A percentile compares a stretch with the other conserved stretches of the same genome.
These are phyloP conservation scores for Globisporangium canariense DNA, from an alignment of 352 stramenopile genomes.

Conservation along the genomic window DNA sequence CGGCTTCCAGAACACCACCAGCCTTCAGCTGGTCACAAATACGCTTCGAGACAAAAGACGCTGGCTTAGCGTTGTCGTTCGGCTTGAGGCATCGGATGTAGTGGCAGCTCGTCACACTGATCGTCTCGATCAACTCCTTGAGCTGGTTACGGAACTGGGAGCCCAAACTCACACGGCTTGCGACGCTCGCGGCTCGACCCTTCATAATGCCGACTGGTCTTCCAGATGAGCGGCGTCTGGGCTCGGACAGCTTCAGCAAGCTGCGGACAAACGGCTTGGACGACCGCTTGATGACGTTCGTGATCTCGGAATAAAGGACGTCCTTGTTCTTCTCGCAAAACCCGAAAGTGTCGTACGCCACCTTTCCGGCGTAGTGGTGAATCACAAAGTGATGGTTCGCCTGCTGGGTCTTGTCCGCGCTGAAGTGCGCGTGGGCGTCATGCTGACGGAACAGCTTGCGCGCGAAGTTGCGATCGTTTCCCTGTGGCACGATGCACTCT, in stretches of 20 bases:
- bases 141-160: constrained; percentile 93
- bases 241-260: constrained; percentile 34
- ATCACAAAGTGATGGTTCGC: constrained; percentile 80
- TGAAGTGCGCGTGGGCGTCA: constrained; percentile 65
- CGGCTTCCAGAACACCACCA: constrained; percentile 98
- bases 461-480: constrained; percentile 84
- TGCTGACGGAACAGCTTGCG: constrained; percentile 80
- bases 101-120: constrained; percentile 93
- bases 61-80: constrained; percentile 92
- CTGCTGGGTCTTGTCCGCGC: constrained; percentile 70
- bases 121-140: constrained; percentile 89
- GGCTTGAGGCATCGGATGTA: constrained; percentile 99
- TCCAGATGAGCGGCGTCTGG: constrained; percentile 21
- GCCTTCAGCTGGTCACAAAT: constrained; percentile 97
- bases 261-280: constrained; percentile 68
- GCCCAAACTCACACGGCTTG: constrained; percentile 63
- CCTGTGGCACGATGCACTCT: constrained; percentile 87
- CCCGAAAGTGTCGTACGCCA: constrained; percentile 92
- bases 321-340: constrained; percentile 98
- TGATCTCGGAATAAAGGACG: constrained; percentile 83
- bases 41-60: constrained; percentile 83
- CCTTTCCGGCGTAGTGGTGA: constrained; percentile 91
- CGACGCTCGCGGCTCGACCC: constrained; percentile 27
- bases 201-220: constrained; percentile 28
- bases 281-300: constrained; percentile 65